A percentile compares a stretch with the other conserved stretches of the same genome.
phyloP scores from a whole-genome alignment of 2,329 filamentous ascomycete species.

The Aspergillus sp. region DNA sequence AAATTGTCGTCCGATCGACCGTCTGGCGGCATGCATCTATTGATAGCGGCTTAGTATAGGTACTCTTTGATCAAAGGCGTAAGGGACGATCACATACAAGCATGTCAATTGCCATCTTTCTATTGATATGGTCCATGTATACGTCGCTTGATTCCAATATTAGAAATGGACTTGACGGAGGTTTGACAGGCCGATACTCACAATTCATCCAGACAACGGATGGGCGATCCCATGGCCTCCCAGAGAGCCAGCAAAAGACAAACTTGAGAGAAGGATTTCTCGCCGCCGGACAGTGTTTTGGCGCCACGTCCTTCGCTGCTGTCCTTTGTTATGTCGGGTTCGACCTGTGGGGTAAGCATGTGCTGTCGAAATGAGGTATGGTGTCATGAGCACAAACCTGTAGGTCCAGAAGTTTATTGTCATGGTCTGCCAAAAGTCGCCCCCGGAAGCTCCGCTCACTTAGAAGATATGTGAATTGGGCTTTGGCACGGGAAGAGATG shows the following conservation, averaged over 20 bases:
- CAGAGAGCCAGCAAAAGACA: slow-evolving; percentile 90
- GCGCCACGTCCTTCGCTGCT: slow-evolving; percentile 76
- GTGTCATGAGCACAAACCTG: slow-evolving; percentile 54
- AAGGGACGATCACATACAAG: slow-evolving; percentile 62
- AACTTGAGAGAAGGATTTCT: slow-evolving; percentile 97
- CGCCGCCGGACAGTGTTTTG: slow-evolving; percentile 90
- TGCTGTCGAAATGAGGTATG: neutral
- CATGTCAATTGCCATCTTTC: slow-evolving; percentile 90
- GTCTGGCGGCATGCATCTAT: slow-evolving; percentile 80
- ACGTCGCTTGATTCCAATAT: slow-evolving; percentile 66
- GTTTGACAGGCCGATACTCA: slow-evolving; percentile 37
- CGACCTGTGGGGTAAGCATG: slow-evolving; percentile 50
- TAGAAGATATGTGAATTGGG: slow-evolving; percentile 85
- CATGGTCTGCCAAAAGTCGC: slow-evolving; percentile 77
- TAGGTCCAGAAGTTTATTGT: slow-evolving; percentile 73
- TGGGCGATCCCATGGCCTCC: slow-evolving; percentile 97
- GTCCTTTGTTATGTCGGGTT: slow-evolving; percentile 71
- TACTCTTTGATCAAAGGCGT: neutral
- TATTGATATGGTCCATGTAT: slow-evolving; percentile 98
- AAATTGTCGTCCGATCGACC: slow-evolving; percentile 88
- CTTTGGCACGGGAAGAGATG: slow-evolving; percentile 83
- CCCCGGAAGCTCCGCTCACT: slow-evolving; percentile 89
- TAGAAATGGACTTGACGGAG: neutral
- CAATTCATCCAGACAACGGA: slow-evolving; percentile 96
- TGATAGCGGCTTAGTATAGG: slow-evolving; percentile 13